Evolutionary conservation across 441 rosid species (phyloP), one percentile per base, ranked within the genome.

Genomic region (Theobroma grandiflorum): DNA sequence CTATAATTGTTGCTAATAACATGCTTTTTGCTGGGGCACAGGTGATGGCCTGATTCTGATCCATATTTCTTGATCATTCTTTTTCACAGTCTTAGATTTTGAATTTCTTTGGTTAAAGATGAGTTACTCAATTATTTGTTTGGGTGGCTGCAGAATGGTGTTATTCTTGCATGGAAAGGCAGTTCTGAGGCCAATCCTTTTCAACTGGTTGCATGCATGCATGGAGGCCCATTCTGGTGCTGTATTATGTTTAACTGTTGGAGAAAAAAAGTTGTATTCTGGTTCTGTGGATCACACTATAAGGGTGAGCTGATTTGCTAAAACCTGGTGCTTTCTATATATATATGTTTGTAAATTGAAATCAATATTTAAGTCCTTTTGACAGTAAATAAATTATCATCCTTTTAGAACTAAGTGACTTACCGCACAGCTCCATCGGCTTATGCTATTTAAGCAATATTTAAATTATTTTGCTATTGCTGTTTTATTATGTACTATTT

Each of bases 131-230:
- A 4, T 11, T 26, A 38, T 3, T 61, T 0, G 5, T 31, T 42
- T 61, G 65, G 65, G 16, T 61, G 65, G 65, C 4, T 61, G 16
- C 65, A 79, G 37, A 77, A 81, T 66, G 86, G 84, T 20, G 37
- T 52, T 15, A 40, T 67, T 43, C 18, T 73, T 31, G 80, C 45
- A 4, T 82, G 80, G 78, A 79, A 72, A 45, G 77, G 58, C 18
- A 15, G 77, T 53, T 26, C 37, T 1, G 69, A 26, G 14, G 63
- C 50, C 12, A 69, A 75, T 70, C 74, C 71, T 15, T 82, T 82
- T 55, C 71, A 75, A 26, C 42, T 45, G 9, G 43, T 49, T 47
- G 80, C 65, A 0, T n/a, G 80, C 65, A 0, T n/a, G 74, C 0
- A 59, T 79, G 9, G 26, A 43, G 42, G 82, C 55, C 14, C 80